Conservation (phyloP, 345 rosid genomes). For the Physaria fendleri region DNA sequence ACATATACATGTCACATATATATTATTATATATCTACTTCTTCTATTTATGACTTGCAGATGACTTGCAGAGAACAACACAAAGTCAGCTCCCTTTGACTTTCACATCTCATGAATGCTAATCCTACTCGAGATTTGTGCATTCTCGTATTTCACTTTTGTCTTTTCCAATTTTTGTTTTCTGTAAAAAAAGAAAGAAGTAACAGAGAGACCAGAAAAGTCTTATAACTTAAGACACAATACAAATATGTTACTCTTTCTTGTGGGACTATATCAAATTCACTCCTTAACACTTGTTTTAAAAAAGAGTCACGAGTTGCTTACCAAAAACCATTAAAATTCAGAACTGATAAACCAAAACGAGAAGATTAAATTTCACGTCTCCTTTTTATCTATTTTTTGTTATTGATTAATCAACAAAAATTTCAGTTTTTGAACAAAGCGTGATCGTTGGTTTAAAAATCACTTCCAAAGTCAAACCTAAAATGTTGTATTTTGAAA, state of each 20-base stretch:
- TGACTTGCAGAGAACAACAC: too few relatives aligned
- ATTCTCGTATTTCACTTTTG: conserved; percentile 1
- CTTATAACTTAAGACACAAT: not conserved
- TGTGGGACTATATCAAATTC: conserved; percentile 24
- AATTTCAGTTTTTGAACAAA: not conserved
- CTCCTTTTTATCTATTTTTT: conserved; percentile 4
- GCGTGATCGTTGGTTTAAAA: conserved; percentile 6
- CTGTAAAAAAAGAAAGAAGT: not conserved
- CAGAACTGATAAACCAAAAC: conserved; percentile 24
- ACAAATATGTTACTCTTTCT: conserved; percentile 17
- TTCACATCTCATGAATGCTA: conserved; percentile 24
- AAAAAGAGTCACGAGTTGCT: conserved; percentile 32
- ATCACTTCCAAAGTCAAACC: conserved; percentile 27
- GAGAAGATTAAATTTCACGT: conserved; percentile 29
- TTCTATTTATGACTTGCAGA: conserved; percentile 10
- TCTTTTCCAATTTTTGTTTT: not conserved
- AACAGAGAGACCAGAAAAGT: conserved; percentile 1
- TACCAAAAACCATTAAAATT: conserved; percentile 13
- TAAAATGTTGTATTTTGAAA: conserved; percentile 2
- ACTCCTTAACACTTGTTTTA: not conserved
- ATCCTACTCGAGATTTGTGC: conserved; percentile 26
- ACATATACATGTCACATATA: not conserved
- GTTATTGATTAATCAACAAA: not conserved
- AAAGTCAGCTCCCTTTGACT: conserved; percentile 33
- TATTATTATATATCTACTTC: not conserved